phyloP scores from a whole-genome alignment of 1,284 basidiomycete species.

The Hemileia vastatrix region DNA sequence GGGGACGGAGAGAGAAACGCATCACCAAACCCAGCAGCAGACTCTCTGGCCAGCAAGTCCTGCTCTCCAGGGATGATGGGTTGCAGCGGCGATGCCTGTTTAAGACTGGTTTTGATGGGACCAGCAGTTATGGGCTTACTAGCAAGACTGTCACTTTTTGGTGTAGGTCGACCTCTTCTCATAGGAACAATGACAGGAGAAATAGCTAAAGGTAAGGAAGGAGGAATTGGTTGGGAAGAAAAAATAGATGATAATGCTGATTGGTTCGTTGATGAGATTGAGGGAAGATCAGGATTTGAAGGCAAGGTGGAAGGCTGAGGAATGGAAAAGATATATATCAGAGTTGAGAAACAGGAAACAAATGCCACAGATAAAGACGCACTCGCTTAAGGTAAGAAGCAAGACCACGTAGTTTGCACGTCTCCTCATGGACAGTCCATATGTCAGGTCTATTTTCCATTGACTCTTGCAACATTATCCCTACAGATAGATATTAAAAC shows the following conservation, averaged over 20 bases:
- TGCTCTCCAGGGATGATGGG: constrained; percentile 12
- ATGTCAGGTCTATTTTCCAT: constrained; percentile 34
- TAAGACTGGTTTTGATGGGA: no score
- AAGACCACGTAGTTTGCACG: constrained; percentile 33
- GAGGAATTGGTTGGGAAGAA: not conserved
- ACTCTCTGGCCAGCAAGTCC: constrained; percentile 14
- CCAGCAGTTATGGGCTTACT: not conserved
- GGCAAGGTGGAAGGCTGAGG: constrained; percentile 8
- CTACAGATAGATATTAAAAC: no score
- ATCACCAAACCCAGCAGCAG: constrained; percentile 21
- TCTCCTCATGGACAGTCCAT: constrained; percentile 39
- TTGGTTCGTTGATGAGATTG: constrained; percentile 1
- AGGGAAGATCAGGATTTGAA: not conserved
- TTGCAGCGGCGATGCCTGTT: not conserved
- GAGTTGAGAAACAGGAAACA: not conserved
- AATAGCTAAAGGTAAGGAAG: not conserved
- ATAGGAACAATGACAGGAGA: constrained; percentile 44
- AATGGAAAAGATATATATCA: not conserved
- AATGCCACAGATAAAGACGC: not conserved
- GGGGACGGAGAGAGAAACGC: constrained; percentile 7
- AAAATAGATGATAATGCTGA: constrained; percentile 4
- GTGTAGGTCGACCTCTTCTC: constrained; percentile 43
- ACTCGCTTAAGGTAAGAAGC: constrained; percentile 26
- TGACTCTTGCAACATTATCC: constrained; percentile 33
- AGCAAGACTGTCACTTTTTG: not conserved